Evolutionary conservation across 768 basidiomycete genomes (phyloP), one percentile per base, ranked within the genome.

Genomic region (Candolleomyces eurysporus): DNA sequence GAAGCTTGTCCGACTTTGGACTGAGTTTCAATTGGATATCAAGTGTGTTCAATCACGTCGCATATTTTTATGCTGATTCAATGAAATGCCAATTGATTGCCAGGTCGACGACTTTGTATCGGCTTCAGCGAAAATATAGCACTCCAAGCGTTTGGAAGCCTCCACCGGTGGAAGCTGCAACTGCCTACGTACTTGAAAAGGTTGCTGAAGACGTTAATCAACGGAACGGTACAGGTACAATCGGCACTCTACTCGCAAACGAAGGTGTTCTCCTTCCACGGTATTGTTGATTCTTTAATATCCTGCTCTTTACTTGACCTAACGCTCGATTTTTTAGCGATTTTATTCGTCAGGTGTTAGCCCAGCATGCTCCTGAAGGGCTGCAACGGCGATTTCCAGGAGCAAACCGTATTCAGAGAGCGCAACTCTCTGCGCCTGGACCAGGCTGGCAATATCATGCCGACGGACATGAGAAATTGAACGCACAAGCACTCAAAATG

Each of bases 361-460:
- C 58, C 0, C 55, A 22, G 2, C 52, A 67, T 50, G 66, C 64
- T 48, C 68, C 70, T 11, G 68, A 69, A 11, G 65, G 65, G 1
- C 63, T 69, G 14, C 39, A 63, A 43, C 53, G 48, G 13, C 58
- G 65, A 8, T 67, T 66, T 42, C 70, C 70, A 0, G 68, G 70
- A 2, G 57, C 60, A 36, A 57, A 62, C 14, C 54, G 58, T 13
- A 65, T 69, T 45, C 60, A 19, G 10, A 62, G 65, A 31, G 58
- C 59, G 8, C 50, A 58, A 13, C 62, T 69, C 13, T 49, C 54
- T 36, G 64, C 66, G 13, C 54, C 69, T 32, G 69, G 71, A 0
- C 65, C 68, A 5, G 67, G 64, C 55, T 67, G 69, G 36, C 67
- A 71, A 52, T 52, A 69, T 32, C 67, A 68, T 58, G 63, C 66